Evolutionary conservation across 2,329 filamentous ascomycete genomes (phyloP).

Genomic region (Fusarium concolor): DNA sequence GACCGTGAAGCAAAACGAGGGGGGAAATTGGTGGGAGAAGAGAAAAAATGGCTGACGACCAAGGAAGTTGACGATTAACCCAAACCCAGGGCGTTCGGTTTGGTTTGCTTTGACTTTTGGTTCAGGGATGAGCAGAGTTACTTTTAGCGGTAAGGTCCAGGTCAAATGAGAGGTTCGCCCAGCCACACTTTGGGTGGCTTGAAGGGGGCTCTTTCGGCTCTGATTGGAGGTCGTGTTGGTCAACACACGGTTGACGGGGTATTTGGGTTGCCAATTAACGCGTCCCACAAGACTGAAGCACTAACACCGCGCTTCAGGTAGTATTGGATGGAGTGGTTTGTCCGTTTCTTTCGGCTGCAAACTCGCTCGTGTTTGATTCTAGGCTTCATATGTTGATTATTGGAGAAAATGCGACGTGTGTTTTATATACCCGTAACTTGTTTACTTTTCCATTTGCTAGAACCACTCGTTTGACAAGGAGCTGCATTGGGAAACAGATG

Average conservation of each 20-base stretch:
- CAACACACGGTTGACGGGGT: conserved; percentile 35
- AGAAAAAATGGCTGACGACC: conserved; percentile 39
- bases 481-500: conserved; percentile 4
- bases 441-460: not conserved
- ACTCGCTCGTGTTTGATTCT: not conserved
- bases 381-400: not conserved
- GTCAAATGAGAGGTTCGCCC: conserved; percentile 26
- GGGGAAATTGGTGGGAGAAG: conserved; percentile 38
- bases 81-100: conserved; percentile 5
- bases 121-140: conserved; percentile 46
- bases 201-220: not conserved
- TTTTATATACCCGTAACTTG: not conserved
- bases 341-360: conserved; percentile 17
- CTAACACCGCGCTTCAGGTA: not conserved
- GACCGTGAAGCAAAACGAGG: conserved; percentile 28
- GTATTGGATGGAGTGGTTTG: conserved; percentile 3
- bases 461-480: not conserved
- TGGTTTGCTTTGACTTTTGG: conserved; percentile 41
- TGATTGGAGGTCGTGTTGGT: conserved; percentile 29
- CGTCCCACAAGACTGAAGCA: conserved; percentile 27
- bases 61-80: conserved; percentile 47
- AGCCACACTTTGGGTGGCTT: conserved; percentile 42
- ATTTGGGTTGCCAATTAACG: conserved; percentile 34
- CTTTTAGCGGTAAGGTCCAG: conserved; percentile 27
- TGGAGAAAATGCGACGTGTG: not conserved